A percentile compares a stretch with the other conserved stretches of the same genome.
These are phyloP conservation scores for Solanum dulcamara DNA, from an alignment of 257 asterid genomes.

Conservation along the genomic window DNA sequence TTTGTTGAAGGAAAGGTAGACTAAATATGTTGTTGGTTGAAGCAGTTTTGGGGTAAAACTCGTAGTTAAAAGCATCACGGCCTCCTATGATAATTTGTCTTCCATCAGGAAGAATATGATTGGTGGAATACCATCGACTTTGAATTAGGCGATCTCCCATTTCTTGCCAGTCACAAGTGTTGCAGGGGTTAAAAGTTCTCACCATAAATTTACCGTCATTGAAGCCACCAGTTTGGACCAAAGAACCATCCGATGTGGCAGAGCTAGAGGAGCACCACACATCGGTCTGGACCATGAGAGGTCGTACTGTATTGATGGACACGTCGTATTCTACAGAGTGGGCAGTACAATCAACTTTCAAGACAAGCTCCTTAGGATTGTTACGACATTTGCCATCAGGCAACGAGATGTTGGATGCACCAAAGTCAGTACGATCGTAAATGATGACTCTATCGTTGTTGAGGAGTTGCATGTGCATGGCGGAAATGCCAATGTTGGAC, in stretches of 20 bases:
- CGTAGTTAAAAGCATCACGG: slow-evolving; percentile 7
- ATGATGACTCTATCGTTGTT: slow-evolving; percentile 35
- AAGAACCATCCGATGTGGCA: slow-evolving; percentile 20
- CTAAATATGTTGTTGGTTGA: background rate
- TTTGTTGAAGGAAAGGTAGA: slow-evolving; percentile 2
- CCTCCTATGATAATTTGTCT: slow-evolving; percentile 12
- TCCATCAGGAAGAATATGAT: slow-evolving; percentile 13
- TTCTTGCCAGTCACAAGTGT: slow-evolving; percentile 13
- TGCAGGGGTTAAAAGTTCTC: background rate
- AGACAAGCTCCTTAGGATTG: slow-evolving; percentile 6
- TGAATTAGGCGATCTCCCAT: background rate
- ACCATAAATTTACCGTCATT: slow-evolving; percentile 12
- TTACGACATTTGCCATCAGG: slow-evolving; percentile 26
- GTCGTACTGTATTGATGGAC: slow-evolving; percentile 18
- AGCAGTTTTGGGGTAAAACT: slow-evolving; percentile 5
- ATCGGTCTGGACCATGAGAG: slow-evolving; percentile 31
- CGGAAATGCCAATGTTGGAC: slow-evolving; percentile 25
- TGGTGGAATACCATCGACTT: slow-evolving; percentile 21
- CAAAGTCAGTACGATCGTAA: slow-evolving; percentile 42
- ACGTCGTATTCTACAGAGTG: slow-evolving; percentile 49
- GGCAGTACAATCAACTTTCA: slow-evolving; percentile 34
- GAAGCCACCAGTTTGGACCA: slow-evolving; percentile 41
- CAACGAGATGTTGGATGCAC: slow-evolving; percentile 28
- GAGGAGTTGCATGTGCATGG: slow-evolving; percentile 63
- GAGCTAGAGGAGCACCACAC: slow-evolving; percentile 51